Evolutionary conservation across 208 protist species (phyloP), one percentile per base, ranked within the genome.

Genomic region (Trypanosoma scelopori): DNA sequence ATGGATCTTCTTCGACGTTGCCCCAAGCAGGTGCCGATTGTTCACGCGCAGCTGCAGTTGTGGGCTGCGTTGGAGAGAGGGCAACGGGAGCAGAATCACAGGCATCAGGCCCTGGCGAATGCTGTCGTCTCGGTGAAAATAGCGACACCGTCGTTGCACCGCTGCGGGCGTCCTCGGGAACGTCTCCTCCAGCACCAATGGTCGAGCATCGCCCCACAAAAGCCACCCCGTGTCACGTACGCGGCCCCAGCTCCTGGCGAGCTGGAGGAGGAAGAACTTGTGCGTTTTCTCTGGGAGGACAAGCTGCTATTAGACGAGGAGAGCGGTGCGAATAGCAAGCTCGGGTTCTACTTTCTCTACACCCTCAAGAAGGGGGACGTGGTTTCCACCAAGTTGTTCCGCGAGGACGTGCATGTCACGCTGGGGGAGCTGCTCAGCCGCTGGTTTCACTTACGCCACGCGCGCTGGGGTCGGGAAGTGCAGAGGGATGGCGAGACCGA

Each of bases 311-410:
- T 49, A 32, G 92, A 97, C 60, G 89, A 95, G 55, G 81, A 91
- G 72, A 85, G 74, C 59, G 89, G 89, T 30, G 81, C 78, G 20
- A 92, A 87, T 49, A 61, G 67, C 6, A 76, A 84, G 55, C 66
- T 88, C 53, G 92, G 92, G 37, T 95, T 96, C 74, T 81, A 89
- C 68, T 96, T 93, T 58, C 71, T 97, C 28, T 96, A 96, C 74
- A 43, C 57, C 49, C 60, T 93, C 39, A 64, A 81, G 53, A 71
- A 65, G n/a, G n/a, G n/a, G n/a, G 72, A 70, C 47, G 52, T 35
- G 4, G 28, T 84, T 20, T 20, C 55, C 35, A 52, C 73, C 32
- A 55, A 47, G 45, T 53, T 93, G 5, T 47, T 43, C 28, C 55
- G 51, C n/a, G 50, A 68, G 42, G 62, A 78, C 48, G 72, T 84